A percentile compares a stretch with the other conserved stretches of the same genome.
These are phyloP conservation scores for Mortierella sp. DNA, from an alignment of 371 early-diverging fungal genomes.

Conservation along the genomic window DNA sequence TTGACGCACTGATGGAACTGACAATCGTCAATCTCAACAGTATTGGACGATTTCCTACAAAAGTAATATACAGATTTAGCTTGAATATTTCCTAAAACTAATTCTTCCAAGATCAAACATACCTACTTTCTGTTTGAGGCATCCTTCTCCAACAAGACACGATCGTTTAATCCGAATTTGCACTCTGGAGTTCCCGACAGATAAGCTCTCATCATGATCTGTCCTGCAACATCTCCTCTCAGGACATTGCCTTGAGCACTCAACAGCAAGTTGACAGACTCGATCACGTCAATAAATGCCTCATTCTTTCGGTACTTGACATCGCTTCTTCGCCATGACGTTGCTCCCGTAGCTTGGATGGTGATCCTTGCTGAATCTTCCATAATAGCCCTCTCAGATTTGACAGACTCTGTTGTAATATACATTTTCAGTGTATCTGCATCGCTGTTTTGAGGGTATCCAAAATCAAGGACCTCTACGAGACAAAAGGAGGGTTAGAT, in stretches of 20 bases:
- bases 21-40: slow-evolving; percentile 90
- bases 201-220: slow-evolving; percentile 83
- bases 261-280: slow-evolving; percentile 88
- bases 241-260: slow-evolving; percentile 80
- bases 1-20: slow-evolving; percentile 96
- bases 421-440: slow-evolving; percentile 90
- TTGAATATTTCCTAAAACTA: too few relatives aligned
- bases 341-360: slow-evolving; percentile 93
- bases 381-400: slow-evolving; percentile 77
- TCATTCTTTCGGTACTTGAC: slow-evolving; percentile 94
- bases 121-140: slow-evolving; percentile 49
- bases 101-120: neutral
- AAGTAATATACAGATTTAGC: neutral
- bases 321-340: slow-evolving; percentile 89
- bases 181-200: slow-evolving; percentile 85
- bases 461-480: slow-evolving; percentile 91
- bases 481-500: neutral
- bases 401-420: slow-evolving; percentile 90
- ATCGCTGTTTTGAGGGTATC: slow-evolving; percentile 93
- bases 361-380: slow-evolving; percentile 87
- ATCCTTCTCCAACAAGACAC: slow-evolving; percentile 82
- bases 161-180: slow-evolving; percentile 88
- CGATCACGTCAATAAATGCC: slow-evolving; percentile 92
- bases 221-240: slow-evolving; percentile 71
- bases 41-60: slow-evolving; percentile 63